Evolutionary conservation across 345 rosid species (phyloP), one percentile per base, ranked within the genome.

Genomic region (Carallia brachiata): DNA sequence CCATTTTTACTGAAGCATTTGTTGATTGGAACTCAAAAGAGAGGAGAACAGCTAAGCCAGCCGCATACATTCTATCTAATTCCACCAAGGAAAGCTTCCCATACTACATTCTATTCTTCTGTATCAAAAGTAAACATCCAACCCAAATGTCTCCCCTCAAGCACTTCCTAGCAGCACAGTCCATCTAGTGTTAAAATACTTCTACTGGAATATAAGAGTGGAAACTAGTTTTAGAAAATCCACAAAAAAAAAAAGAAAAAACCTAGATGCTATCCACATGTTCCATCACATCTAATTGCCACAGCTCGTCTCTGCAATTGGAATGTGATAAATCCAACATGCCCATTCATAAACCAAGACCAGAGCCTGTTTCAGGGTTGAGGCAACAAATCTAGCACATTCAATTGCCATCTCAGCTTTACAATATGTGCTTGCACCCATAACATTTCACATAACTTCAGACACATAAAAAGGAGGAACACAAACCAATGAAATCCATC

Each of bases 391-490:
- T 88, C 91, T 78, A 84, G 79, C 73, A 78, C 69, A 62, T 71
- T 87, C 73, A 93, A 78, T 75, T 86, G 88, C 79, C 85, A 73
- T 80, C 82, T 82, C 76, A 89, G 85, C 87, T 86, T 84, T 68
- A 82, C 71, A 52, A 89, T 89, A 70, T 88, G 88, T 65, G 86
- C 91, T 86, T 88, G 96, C 75, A 91, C 94, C 97, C 91, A 63
- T 75, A 59, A 84, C 73, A 80, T 74, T 71, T 36, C 60, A 70
- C 31, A 72, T 53, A 52, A 37, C 23, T 23, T 23, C 16, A 68
- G 77, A 40, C 8, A 40, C 48, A 40, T 40, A 40, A 40, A 12
- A 40, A 13, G 9, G 9, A 40, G 3, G 48, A 2, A 10, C 48
- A 8, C 60, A 71, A 64, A 55, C 32, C 13, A 19, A 13, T 56